Conservation (phyloP, 2,329 filamentous ascomycete species). For the Clarireedia monteithiana region DNA sequence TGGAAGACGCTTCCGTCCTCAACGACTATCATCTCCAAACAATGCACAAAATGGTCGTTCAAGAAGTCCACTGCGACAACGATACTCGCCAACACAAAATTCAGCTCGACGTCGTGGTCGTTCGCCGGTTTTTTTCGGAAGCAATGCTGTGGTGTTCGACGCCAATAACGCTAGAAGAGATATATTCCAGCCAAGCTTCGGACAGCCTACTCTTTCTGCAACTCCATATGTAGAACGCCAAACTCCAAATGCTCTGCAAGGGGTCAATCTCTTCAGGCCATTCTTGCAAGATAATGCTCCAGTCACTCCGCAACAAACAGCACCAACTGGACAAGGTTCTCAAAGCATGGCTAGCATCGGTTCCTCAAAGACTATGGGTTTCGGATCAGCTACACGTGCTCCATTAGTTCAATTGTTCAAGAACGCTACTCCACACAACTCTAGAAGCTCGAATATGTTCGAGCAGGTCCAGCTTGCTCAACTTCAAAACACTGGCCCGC, state of each 20-base stretch:
- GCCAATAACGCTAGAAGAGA: background rate
- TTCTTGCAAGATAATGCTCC: background rate
- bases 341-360: background rate
- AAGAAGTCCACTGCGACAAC: background rate
- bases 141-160: background rate
- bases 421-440: background rate
- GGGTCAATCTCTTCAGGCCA: background rate
- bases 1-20: background rate
- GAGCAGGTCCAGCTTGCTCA: background rate
- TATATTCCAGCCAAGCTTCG: background rate
- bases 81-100: background rate
- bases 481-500: background rate
- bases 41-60: background rate
- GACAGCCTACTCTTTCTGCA: background rate
- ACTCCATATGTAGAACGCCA: background rate
- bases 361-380: background rate
- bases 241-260: background rate
- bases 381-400: background rate
- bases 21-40: slow-evolving; percentile 1
- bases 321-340: background rate
- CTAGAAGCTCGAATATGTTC: background rate
- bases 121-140: background rate
- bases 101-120: background rate
- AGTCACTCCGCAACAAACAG: background rate
- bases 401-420: background rate